phyloP scores from a whole-genome alignment of 108 stramenopile genomes.

The Asterionellopsis glacialis region DNA sequence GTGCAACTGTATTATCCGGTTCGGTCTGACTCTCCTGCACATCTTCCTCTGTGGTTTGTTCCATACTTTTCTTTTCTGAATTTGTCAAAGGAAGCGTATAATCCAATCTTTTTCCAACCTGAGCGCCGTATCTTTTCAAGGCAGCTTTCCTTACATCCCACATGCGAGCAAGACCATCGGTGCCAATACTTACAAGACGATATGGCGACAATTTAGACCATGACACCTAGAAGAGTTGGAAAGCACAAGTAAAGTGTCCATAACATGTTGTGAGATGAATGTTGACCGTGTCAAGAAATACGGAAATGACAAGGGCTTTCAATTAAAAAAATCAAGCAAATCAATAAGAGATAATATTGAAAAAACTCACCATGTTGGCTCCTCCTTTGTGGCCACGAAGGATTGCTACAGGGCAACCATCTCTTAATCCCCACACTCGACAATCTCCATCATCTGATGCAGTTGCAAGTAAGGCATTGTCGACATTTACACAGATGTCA shows the following conservation, averaged over 20 bases:
- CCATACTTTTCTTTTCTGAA: not conserved
- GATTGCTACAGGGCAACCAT: constrained; percentile 84
- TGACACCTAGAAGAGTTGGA: constrained; percentile 31
- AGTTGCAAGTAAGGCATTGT: constrained; percentile 89
- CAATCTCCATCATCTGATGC: constrained; percentile 80
- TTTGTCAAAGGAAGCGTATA: constrained; percentile 32
- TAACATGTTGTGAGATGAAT: constrained; percentile 12
- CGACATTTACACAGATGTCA: constrained; percentile 85
- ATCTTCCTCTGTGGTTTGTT: constrained; percentile 1
- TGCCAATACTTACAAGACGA: constrained; percentile 71
- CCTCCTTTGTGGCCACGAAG: constrained; percentile 75
- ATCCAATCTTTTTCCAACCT: constrained; percentile 49
- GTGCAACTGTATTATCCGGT: not conserved
- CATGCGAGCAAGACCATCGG: constrained; percentile 69
- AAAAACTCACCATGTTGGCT: constrained; percentile 60
- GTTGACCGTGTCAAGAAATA: constrained; percentile 1
- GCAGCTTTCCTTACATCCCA: constrained; percentile 85
- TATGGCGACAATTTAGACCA: constrained; percentile 78
- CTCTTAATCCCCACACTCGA: constrained; percentile 84
- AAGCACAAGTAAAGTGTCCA: constrained; percentile 7
- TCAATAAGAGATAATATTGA: not conserved
- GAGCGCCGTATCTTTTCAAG: constrained; percentile 49
- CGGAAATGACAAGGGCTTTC: constrained; percentile 1
- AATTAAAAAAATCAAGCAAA: not conserved
- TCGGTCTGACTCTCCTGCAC: not conserved